A percentile compares a stretch with the other conserved stretches of the same genome.
Conservation (phyloP, 495 filamentous ascomycete genomes). For the Tetracladium marchalianum region DNA sequence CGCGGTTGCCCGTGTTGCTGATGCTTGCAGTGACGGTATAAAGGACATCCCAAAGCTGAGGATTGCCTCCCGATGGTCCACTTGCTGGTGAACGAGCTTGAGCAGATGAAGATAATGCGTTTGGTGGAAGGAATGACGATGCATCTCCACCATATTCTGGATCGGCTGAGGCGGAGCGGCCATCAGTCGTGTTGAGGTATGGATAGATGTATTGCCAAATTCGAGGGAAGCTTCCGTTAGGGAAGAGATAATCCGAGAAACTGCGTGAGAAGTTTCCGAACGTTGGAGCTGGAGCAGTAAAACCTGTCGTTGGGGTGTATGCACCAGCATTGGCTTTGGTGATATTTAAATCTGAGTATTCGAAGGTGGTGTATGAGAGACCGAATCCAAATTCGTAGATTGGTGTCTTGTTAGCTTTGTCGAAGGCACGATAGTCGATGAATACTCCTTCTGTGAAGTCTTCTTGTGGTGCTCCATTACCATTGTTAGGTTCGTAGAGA, state of each 20-base stretch:
- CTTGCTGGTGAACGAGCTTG: constrained; percentile 57
- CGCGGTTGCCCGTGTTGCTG: constrained; percentile 66
- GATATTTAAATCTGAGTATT: constrained; percentile 68
- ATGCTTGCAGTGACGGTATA: constrained; percentile 70
- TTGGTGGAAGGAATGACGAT: constrained; percentile 55
- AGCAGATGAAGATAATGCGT: constrained; percentile 52
- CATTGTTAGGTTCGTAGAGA: constrained; percentile 75
- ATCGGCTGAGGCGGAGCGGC: constrained; percentile 51
- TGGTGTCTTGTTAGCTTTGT: constrained; percentile 62
- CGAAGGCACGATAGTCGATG: constrained; percentile 90
- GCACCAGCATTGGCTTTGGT: constrained; percentile 27
- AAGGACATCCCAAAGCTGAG: constrained; percentile 67
- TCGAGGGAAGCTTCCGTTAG: constrained; percentile 40
- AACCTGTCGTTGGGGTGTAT: constrained; percentile 60
- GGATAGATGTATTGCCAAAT: constrained; percentile 72
- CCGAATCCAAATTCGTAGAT: constrained; percentile 92
- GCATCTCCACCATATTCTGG: constrained; percentile 55
- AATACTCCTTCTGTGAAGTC: constrained; percentile 80
- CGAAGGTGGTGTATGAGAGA: constrained; percentile 80
- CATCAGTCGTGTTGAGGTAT: constrained; percentile 71
- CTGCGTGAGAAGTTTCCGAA: constrained; percentile 58
- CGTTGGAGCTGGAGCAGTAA: constrained; percentile 54
- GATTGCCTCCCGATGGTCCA: constrained; percentile 74
- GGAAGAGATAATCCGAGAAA: constrained; percentile 64
- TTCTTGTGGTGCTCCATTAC: constrained; percentile 56